These are phyloP conservation scores for Rutstroemia sp. DNA, from an alignment of 2,329 filamentous ascomycete species.

Conservation along the genomic window DNA sequence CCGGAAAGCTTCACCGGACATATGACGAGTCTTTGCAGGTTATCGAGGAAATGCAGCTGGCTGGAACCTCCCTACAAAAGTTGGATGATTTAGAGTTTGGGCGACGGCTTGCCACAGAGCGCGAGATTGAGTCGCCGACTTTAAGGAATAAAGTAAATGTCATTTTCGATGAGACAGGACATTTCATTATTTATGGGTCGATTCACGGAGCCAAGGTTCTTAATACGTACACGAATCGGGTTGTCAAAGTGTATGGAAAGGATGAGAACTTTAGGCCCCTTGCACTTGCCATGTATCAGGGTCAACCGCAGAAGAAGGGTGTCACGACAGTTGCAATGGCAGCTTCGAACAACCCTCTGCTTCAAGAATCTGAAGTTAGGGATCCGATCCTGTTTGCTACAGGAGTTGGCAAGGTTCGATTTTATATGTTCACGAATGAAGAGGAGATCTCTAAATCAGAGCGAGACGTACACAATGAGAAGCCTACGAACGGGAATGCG, in stretches of 20 bases:
- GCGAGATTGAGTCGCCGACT: slow-evolving; percentile 68
- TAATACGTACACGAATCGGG: slow-evolving; percentile 89
- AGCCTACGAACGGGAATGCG: slow-evolving; percentile 59
- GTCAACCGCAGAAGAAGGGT: slow-evolving; percentile 88
- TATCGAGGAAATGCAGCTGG: slow-evolving; percentile 90
- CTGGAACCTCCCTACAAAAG: slow-evolving; percentile 73
- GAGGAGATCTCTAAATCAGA: slow-evolving; percentile 73
- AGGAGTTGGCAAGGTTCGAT: slow-evolving; percentile 78
- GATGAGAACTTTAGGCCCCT: slow-evolving; percentile 84
- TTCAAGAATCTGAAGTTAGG: slow-evolving; percentile 83
- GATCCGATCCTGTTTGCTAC: slow-evolving; percentile 86
- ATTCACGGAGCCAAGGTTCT: slow-evolving; percentile 90
- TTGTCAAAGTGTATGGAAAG: slow-evolving; percentile 82
- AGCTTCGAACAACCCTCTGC: slow-evolving; percentile 83
- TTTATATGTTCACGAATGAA: slow-evolving; percentile 98
- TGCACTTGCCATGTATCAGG: slow-evolving; percentile 84
- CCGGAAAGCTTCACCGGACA: slow-evolving; percentile 79
- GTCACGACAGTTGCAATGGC: slow-evolving; percentile 96
- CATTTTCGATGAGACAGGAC: slow-evolving; percentile 89
- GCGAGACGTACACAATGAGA: slow-evolving; percentile 92
- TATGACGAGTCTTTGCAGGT: slow-evolving; percentile 93
- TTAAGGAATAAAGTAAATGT: slow-evolving; percentile 71
- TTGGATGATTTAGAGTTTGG: slow-evolving; percentile 91
- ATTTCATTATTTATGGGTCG: slow-evolving; percentile 92
- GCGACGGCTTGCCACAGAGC: slow-evolving; percentile 75